phyloP scores from a whole-genome alignment of 306 rosid genomes.

The Fagus crenata region DNA sequence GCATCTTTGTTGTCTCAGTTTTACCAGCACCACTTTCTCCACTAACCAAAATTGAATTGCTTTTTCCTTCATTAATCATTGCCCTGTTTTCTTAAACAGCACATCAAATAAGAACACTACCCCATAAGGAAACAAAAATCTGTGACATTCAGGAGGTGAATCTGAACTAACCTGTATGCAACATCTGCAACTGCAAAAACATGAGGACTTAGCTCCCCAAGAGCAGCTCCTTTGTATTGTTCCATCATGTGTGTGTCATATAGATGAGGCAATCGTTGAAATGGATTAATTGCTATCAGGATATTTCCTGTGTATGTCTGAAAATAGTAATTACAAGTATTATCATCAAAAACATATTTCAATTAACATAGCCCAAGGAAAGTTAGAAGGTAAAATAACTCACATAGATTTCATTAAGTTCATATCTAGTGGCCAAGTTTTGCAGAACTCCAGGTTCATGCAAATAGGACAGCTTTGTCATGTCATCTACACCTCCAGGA shows the following conservation, averaged over 20 bases:
- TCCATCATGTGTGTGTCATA: slow-evolving; percentile 98
- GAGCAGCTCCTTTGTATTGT: slow-evolving; percentile 90
- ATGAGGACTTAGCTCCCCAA: slow-evolving; percentile 98
- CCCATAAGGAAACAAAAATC: slow-evolving; percentile 3
- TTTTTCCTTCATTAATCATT: slow-evolving; percentile 96
- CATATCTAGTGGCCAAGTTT: slow-evolving; percentile 94
- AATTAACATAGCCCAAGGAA: neutral
- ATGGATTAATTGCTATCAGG: slow-evolving; percentile 93
- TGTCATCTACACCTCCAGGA: slow-evolving; percentile 98
- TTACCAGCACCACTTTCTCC: slow-evolving; percentile 99
- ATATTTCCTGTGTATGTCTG: slow-evolving; percentile 99
- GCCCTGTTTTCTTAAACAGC: slow-evolving; percentile 51
- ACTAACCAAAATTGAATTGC: slow-evolving; percentile 97
- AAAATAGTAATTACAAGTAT: slow-evolving; percentile 31
- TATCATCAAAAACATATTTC: neutral
- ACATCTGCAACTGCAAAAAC: slow-evolving; percentile 99
- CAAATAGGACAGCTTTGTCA: slow-evolving; percentile 96
- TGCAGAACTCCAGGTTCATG: slow-evolving; percentile 97
- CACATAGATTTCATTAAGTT: slow-evolving; percentile 96
- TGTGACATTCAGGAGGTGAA: slow-evolving; percentile 9
- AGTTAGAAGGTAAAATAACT: slow-evolving; percentile 33
- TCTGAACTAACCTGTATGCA: slow-evolving; percentile 74
- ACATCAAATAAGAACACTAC: slow-evolving; percentile 17
- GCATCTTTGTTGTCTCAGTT: slow-evolving; percentile 99
- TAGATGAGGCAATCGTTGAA: slow-evolving; percentile 92